Conservation (phyloP, 345 rosid species). For the Bretschneidera sinensis region DNA sequence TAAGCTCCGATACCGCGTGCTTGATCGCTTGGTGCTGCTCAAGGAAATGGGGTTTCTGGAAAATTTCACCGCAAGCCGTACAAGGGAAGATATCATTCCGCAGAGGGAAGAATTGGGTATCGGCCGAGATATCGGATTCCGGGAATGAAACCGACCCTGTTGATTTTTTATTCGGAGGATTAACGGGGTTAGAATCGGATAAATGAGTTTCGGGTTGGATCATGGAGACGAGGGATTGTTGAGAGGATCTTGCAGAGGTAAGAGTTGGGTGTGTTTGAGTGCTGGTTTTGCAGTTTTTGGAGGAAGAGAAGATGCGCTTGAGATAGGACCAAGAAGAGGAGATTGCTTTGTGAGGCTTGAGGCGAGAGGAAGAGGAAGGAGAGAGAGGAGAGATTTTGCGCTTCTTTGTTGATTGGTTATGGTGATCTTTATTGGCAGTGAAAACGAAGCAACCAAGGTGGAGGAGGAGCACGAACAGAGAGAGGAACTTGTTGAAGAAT, state of each 20-base stretch:
- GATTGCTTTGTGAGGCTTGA: conserved; percentile 36
- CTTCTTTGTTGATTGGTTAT: conserved; percentile 19
- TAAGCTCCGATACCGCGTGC: conserved; percentile 76
- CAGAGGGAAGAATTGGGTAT: conserved; percentile 47
- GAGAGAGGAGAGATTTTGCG: conserved; percentile 25
- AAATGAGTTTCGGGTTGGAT: conserved; percentile 27
- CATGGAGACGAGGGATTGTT: conserved; percentile 53
- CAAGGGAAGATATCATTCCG: conserved; percentile 76
- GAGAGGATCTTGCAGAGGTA: conserved; percentile 66
- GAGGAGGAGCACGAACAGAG: conserved; percentile 44
- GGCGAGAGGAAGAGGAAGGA: conserved; percentile 14
- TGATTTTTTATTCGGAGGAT: conserved; percentile 18
- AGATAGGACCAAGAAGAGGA: conserved; percentile 64
- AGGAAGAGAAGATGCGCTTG: conserved; percentile 43
- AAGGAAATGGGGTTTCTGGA: conserved; percentile 48
- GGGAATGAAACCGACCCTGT: conserved; percentile 17
- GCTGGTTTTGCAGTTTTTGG: conserved; percentile 26
- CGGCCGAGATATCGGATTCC: conserved; percentile 34
- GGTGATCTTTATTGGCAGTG: conserved; percentile 16
- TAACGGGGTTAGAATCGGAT: conserved; percentile 8
- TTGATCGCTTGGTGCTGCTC: conserved; percentile 69
- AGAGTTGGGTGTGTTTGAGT: conserved; percentile 33
- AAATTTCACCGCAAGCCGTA: conserved; percentile 76
- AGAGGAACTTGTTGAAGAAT: conserved; percentile 48
- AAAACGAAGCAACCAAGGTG: conserved; percentile 64